Conservation (phyloP, 2,329 filamentous ascomycete genomes). For the Penicillium sp. region DNA sequence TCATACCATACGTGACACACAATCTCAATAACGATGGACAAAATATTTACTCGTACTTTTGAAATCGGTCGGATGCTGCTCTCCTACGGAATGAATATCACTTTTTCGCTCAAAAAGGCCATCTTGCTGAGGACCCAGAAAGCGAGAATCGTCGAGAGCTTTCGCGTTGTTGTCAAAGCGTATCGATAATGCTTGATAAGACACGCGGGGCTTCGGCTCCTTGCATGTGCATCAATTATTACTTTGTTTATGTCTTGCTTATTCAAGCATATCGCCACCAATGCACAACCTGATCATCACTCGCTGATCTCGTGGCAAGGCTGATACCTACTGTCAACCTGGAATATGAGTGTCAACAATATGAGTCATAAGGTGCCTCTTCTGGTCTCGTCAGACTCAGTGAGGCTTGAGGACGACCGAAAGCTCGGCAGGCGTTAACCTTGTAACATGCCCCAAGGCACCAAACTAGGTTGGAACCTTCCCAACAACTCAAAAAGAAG, state of each 20-base stretch:
- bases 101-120: not conserved
- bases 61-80: not conserved
- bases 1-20: conserved; percentile 20
- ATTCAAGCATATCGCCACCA: conserved; percentile 12
- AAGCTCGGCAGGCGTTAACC: not conserved
- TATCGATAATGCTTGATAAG: conserved; percentile 29
- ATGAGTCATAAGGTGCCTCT: conserved; percentile 1
- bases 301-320: conserved; percentile 3
- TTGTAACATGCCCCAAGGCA: not conserved
- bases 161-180: conserved; percentile 1
- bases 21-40: not conserved
- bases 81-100: not conserved
- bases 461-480: conserved; percentile 2
- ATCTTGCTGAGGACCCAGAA: not conserved
- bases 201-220: conserved; percentile 26
- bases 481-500: not conserved
- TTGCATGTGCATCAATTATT: conserved; percentile 27
- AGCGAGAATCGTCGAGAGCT: not conserved
- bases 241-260: conserved; percentile 12
- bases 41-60: not conserved
- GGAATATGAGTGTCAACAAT: conserved; percentile 3
- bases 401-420: not conserved
- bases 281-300: conserved; percentile 4
- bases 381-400: not conserved
- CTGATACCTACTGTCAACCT: not conserved